A percentile compares a stretch with the other conserved stretches of the same genome.
Conservation (phyloP, 2,329 filamentous ascomycete genomes). For the Cucurbitaria berberidis region DNA sequence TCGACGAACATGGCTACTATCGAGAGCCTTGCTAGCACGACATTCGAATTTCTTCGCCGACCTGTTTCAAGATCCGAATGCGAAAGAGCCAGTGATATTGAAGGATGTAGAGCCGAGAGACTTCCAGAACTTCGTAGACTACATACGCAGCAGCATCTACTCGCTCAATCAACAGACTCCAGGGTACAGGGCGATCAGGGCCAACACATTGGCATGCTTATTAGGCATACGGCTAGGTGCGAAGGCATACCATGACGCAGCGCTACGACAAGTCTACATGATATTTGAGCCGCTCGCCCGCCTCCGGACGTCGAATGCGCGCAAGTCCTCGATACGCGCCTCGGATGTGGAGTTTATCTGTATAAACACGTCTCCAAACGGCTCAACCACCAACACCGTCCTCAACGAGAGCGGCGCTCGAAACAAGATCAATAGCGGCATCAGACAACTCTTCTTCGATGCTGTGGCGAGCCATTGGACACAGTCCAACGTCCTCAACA, state of each 20-base stretch:
- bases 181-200: slow-evolving; percentile 11
- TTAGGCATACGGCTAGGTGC: slow-evolving; percentile 18
- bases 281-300: slow-evolving; percentile 12
- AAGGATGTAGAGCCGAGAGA: background rate
- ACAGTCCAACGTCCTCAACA: slow-evolving; percentile 5
- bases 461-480: slow-evolving; percentile 22
- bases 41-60: slow-evolving; percentile 12
- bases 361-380: background rate
- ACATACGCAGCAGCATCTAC: slow-evolving; percentile 26
- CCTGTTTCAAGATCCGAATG: background rate
- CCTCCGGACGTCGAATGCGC: background rate
- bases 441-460: slow-evolving; percentile 24
- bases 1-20: slow-evolving; percentile 15
- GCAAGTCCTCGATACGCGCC: slow-evolving; percentile 6
- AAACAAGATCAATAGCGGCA: background rate
- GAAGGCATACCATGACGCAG: slow-evolving; percentile 10
- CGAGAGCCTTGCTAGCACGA: slow-evolving; percentile 9
- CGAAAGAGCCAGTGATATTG: background rate
- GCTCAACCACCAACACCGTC: background rate
- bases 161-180: slow-evolving; percentile 12
- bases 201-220: slow-evolving; percentile 10
- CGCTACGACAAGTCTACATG: slow-evolving; percentile 12
- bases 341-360: slow-evolving; percentile 20
- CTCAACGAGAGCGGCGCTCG: background rate
- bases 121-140: slow-evolving; percentile 28